Evolutionary conservation across 2,329 filamentous ascomycete genomes (phyloP).

Genomic region (Venturia oleaginea): DNA sequence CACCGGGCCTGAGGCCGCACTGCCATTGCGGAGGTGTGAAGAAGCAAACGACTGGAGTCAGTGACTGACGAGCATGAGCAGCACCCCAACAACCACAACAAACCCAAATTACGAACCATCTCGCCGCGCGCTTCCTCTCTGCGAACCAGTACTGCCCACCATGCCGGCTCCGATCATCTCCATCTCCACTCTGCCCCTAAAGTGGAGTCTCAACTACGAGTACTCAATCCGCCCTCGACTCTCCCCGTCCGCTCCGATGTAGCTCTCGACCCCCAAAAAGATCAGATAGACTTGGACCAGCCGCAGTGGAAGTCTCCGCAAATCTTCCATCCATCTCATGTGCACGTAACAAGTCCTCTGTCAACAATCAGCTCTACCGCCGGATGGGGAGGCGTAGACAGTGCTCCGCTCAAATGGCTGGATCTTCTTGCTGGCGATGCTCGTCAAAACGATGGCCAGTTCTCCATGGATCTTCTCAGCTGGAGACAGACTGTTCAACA

Average conservation of each 20-base stretch:
- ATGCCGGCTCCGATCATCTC: background rate
- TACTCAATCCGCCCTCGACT: background rate
- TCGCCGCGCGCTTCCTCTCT: background rate
- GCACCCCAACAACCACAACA: background rate
- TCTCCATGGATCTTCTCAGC: conserved; percentile 25
- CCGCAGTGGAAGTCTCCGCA: background rate
- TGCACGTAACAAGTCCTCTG: background rate
- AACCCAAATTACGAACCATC: background rate
- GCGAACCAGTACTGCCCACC: background rate
- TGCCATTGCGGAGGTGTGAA: background rate
- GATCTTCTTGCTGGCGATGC: conserved; percentile 39
- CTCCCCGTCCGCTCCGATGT: background rate
- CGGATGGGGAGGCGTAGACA: conserved; percentile 27
- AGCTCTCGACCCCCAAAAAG: background rate
- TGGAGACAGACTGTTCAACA: conserved; percentile 1
- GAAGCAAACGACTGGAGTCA: background rate
- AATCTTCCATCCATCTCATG: background rate
- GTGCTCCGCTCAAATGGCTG: conserved; percentile 41
- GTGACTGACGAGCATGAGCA: background rate
- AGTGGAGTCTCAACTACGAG: background rate
- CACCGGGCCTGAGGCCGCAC: background rate
- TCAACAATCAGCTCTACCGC: conserved; percentile 25
- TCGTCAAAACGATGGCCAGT: conserved; percentile 27
- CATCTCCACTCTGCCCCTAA: background rate
- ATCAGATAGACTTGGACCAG: background rate